Conservation (phyloP, 2,329 filamentous ascomycete species). For the Aspergillus awamori region DNA sequence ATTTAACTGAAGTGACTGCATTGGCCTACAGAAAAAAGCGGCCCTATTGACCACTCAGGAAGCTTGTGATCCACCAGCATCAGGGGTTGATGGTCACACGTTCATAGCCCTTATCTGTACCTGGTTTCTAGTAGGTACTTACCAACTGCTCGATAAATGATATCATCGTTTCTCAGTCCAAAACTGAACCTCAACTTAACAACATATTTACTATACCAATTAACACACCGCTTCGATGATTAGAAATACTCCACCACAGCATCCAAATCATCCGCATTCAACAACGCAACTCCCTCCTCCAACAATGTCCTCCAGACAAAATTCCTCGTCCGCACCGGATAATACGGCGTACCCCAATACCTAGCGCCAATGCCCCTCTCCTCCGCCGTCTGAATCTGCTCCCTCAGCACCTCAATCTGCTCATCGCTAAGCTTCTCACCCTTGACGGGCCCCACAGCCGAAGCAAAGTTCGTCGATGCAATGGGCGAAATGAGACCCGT, state of each 20-base stretch:
- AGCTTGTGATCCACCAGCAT: too few species aligned
- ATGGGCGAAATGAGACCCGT: constrained; percentile 56
- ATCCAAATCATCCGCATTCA: constrained; percentile 67
- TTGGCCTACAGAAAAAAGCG: too few species aligned
- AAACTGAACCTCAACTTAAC: too few species aligned
- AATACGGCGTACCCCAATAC: constrained; percentile 66
- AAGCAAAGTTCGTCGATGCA: constrained; percentile 56
- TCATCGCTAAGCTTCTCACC: constrained; percentile 31
- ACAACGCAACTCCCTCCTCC: constrained; percentile 60
- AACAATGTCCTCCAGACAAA: constrained; percentile 60
- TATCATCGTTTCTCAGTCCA: too few species aligned
- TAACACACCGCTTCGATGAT: not conserved
- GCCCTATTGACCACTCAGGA: too few species aligned
- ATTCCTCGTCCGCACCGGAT: constrained; percentile 62
- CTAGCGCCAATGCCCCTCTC: constrained; percentile 60
- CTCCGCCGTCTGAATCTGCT: constrained; percentile 58
- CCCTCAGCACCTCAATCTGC: constrained; percentile 55
- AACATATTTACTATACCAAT: too few species aligned
- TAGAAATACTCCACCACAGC: constrained; percentile 48
- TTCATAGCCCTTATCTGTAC: too few species aligned
- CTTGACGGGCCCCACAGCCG: constrained; percentile 44
- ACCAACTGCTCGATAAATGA: too few species aligned
- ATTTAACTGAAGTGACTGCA: too few species aligned
- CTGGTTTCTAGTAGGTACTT: too few species aligned
- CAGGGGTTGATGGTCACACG: too few species aligned